Percentiles rank a stretch among this genome's conserved stretches.
These are phyloP conservation scores for Amaranthus palmeri DNA, from an alignment of 148 eudicot species.

Conservation along the genomic window DNA sequence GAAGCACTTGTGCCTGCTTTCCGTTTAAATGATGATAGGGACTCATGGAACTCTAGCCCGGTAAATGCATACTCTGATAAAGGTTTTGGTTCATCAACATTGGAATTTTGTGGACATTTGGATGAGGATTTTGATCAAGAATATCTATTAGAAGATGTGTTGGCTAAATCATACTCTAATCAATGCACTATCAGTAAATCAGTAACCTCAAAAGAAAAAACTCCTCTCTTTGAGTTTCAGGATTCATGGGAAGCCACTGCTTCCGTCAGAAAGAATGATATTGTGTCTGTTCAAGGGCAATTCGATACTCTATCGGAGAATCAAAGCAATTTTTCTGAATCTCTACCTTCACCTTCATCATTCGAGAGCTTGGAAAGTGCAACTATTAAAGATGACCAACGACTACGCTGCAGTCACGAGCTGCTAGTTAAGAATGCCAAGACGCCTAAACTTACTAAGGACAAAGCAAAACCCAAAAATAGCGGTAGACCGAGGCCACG, in stretches of 20 bases:
- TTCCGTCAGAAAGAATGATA: neutral
- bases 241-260: conserved; percentile 27
- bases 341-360: conserved; percentile 34
- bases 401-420: conserved; percentile 13
- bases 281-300: conserved; percentile 12
- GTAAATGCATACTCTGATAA: conserved; percentile 7
- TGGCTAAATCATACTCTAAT: conserved; percentile 25
- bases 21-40: conserved; percentile 4
- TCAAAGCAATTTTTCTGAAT: conserved; percentile 17
- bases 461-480: conserved; percentile 34
- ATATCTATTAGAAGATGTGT: conserved; percentile 41
- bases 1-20: conserved; percentile 31
- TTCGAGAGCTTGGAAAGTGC: conserved; percentile 38
- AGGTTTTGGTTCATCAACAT: neutral
- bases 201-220: conserved; percentile 27
- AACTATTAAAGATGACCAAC: conserved; percentile 29
- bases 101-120: conserved; percentile 27
- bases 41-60: conserved; percentile 15
- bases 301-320: conserved; percentile 14
- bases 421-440: conserved; percentile 28
- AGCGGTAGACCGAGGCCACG: conserved; percentile 59
- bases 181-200: conserved; percentile 18
- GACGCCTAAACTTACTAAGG: conserved; percentile 29
- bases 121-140: conserved; percentile 28
- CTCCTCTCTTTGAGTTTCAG: conserved; percentile 25